Conservation (phyloP, 108 stramenopile species). For the Parietichytrium sp. region DNA sequence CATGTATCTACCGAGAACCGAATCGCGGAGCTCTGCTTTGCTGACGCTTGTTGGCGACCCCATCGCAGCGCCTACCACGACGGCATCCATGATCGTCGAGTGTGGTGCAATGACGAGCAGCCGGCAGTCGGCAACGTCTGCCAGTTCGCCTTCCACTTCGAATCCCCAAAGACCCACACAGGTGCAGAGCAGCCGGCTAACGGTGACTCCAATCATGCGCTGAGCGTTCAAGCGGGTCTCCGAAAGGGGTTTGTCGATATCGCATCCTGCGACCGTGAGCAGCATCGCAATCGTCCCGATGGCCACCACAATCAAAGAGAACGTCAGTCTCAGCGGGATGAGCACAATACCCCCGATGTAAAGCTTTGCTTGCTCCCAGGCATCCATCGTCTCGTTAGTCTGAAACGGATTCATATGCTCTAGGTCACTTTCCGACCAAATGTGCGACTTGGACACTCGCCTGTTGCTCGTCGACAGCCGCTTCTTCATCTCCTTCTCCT, state of each 20-base stretch:
- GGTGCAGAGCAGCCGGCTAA: not conserved
- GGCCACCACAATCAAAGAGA: not conserved
- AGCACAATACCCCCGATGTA: not conserved
- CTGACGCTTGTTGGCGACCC: not conserved
- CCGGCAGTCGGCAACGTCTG: not conserved
- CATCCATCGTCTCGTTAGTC: slow-evolving; percentile 23
- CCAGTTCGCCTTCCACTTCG: not conserved
- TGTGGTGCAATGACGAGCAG: not conserved
- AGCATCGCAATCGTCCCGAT: not conserved
- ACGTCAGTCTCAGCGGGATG: not conserved
- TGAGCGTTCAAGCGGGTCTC: not conserved
- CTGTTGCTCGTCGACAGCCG: not conserved
- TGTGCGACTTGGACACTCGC: not conserved
- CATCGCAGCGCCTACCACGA: not conserved
- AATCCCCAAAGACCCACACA: not conserved
- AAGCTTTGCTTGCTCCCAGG: not conserved
- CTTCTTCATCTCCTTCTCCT: not conserved
- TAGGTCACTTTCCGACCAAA: no score
- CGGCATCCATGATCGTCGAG: slow-evolving; percentile 13
- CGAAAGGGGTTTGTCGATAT: not conserved
- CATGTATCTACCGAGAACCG: not conserved
- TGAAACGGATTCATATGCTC: slow-evolving; percentile 9
- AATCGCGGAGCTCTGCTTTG: not conserved
- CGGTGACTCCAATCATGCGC: not conserved
- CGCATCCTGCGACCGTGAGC: not conserved